Evolutionary conservation across 257 asterid species (phyloP), one percentile per base, ranked within the genome.

Genomic region (Orobanche coerulescens): DNA sequence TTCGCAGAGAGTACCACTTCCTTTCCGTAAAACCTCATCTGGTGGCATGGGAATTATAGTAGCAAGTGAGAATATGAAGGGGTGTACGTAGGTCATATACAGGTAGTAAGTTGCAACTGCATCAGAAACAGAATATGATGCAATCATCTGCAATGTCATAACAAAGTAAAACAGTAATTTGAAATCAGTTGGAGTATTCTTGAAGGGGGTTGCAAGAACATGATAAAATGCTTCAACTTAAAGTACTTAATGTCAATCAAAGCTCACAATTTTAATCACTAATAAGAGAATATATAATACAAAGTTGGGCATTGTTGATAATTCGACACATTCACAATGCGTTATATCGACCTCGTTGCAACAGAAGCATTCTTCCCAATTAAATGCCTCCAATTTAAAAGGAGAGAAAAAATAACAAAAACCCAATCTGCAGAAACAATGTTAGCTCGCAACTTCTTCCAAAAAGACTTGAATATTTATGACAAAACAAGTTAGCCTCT

Each of bases 31-130:
- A 63, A 92, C 98, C 75, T 92, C 98, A 71, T 92, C 98, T n/a
- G 98, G 98, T 61, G 95, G 94, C 98, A 92, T 92, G 51, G 98
- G 98, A 64, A 92, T 88, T 56, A 92, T 88, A 68, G 98, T 92
- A 64, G 98, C 95, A 51, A 92, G 95, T 37, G 98, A 92, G 81
- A 92, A 92, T 71, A 92, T 92, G 78, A 92, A 92, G 40, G 98
- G 97, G 78, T 92, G 98, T 55, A 92, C 95, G 49, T 92, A 92
- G 42, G 95, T 88, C 97, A 92, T 88, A 72, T 92, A 92, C 75
- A 92, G 87, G 79, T 86, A 92, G 76, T 92, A 92, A 54, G 98
- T 92, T 64, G 98, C 71, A 70, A 92, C 98, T 81, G 98, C 98
- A 78, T 92, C 97, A 69, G 97, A 92, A 71, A 92, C 98, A 34